Percentiles rank a stretch among this genome's conserved stretches.
Evolutionary conservation across 2,329 filamentous ascomycete species (phyloP).

Genomic region (Colletotrichum liriopes): DNA sequence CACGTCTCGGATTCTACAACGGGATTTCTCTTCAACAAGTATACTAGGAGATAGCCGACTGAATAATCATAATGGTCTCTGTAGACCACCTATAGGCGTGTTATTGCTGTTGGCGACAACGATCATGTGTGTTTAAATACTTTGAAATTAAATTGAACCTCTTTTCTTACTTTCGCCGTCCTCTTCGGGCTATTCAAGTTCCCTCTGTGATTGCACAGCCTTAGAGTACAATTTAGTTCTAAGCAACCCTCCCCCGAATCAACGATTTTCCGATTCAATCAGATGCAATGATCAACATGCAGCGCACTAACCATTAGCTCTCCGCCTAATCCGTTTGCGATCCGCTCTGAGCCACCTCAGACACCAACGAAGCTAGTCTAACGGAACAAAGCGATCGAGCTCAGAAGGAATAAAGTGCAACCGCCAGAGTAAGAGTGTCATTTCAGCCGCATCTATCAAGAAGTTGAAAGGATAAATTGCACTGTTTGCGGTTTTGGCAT

Average conservation of each 20-base stretch:
- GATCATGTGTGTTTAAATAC: not conserved
- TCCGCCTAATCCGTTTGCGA: not conserved
- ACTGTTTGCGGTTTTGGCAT: too few relatives aligned
- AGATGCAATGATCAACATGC: not conserved
- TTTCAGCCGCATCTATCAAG: not conserved
- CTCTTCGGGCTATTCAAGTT: not conserved
- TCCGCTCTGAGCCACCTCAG: not conserved
- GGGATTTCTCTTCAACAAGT: not conserved
- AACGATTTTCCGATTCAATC: not conserved
- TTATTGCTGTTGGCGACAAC: not conserved
- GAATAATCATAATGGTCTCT: not conserved
- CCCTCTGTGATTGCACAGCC: not conserved
- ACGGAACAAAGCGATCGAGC: not conserved
- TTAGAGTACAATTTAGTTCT: not conserved
- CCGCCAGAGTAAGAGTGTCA: not conserved
- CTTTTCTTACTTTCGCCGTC: too few relatives aligned
- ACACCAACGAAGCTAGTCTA: not conserved
- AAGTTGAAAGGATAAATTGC: not conserved
- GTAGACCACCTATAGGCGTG: not conserved
- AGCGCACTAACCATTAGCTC: not conserved
- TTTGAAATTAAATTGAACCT: not conserved
- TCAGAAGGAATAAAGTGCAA: not conserved
- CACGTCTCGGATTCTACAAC: not conserved
- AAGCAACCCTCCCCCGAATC: not conserved
- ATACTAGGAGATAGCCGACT: not conserved